phyloP scores from a whole-genome alignment of 2,329 filamentous ascomycete species.

The Thermothelomyces thermophilus region DNA sequence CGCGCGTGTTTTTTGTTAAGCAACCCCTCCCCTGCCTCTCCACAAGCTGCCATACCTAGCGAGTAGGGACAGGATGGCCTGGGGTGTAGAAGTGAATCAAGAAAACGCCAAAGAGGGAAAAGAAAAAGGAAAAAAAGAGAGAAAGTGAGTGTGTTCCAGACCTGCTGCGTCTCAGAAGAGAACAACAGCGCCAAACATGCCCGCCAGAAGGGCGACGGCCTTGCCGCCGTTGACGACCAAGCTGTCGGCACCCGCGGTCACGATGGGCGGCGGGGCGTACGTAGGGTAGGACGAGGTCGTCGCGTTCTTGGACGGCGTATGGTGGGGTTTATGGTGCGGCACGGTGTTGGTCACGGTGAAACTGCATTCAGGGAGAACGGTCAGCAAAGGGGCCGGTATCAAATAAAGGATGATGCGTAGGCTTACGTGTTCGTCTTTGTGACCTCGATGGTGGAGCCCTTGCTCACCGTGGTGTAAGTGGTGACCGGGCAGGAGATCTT shows the following conservation, averaged over 20 bases:
- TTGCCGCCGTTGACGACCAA: slow-evolving; percentile 20
- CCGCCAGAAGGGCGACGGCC: slow-evolving; percentile 33
- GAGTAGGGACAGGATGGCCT: neutral
- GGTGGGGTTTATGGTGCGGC: slow-evolving; percentile 30
- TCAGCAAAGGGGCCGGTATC: neutral
- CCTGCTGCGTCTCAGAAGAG: slow-evolving; percentile 27
- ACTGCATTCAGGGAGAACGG: neutral
- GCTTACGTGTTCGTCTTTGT: slow-evolving; percentile 36
- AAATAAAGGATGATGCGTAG: neutral
- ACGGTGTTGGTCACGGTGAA: slow-evolving; percentile 35
- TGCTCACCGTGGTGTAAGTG: slow-evolving; percentile 38
- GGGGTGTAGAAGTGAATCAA: neutral
- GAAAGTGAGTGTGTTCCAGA: neutral
- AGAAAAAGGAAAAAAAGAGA: neutral
- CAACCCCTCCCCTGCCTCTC: too few relatives aligned
- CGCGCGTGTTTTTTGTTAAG: too few relatives aligned
- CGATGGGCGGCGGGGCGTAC: slow-evolving; percentile 25
- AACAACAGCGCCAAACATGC: slow-evolving; percentile 33
- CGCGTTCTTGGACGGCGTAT: slow-evolving; percentile 6
- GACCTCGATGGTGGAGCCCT: slow-evolving; percentile 36
- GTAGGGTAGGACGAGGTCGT: neutral
- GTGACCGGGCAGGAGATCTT: slow-evolving; percentile 35
- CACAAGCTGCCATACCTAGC: neutral
- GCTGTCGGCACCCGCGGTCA: slow-evolving; percentile 25
- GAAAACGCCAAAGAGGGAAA: neutral